These are phyloP conservation scores for Boeremia lycopersici DNA, from an alignment of 2,329 filamentous ascomycete species.

Conservation along the genomic window DNA sequence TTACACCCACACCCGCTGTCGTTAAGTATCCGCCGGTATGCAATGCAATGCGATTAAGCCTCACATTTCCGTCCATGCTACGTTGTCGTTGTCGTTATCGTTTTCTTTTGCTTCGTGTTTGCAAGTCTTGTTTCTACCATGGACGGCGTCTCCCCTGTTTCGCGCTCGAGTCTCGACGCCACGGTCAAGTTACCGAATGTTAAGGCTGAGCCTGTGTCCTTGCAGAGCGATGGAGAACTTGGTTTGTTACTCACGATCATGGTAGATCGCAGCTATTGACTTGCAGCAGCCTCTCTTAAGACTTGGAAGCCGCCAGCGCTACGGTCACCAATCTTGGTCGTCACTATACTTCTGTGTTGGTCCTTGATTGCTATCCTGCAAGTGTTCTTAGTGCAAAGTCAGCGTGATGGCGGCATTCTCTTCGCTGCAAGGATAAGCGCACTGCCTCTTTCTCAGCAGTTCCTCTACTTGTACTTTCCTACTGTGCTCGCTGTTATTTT, in stretches of 20 bases:
- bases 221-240: not conserved
- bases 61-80: not conserved
- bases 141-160: not conserved
- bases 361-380: slow-evolving; percentile 54
- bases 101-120: not conserved
- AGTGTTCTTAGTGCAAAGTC: slow-evolving; percentile 50
- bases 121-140: not conserved
- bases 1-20: slow-evolving; percentile 4
- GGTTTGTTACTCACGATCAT: not conserved
- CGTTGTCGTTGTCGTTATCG: not conserved
- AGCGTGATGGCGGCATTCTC: slow-evolving; percentile 51
- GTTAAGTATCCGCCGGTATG: slow-evolving; percentile 10
- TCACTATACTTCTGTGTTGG: slow-evolving; percentile 20
- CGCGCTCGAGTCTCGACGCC: not conserved
- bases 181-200: not conserved
- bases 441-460: slow-evolving; percentile 51
- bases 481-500: slow-evolving; percentile 62
- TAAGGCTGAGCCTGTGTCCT: not conserved
- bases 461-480: slow-evolving; percentile 57
- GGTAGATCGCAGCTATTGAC: not conserved
- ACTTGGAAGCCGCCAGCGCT: slow-evolving; percentile 31
- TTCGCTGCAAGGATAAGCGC: slow-evolving; percentile 45
- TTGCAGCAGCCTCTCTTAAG: not conserved
- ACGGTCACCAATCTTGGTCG: slow-evolving; percentile 18
- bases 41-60: slow-evolving; percentile 4